Evolutionary conservation across 768 basidiomycete species (phyloP).

Genomic region (Phlebiopsis flavidoalba): DNA sequence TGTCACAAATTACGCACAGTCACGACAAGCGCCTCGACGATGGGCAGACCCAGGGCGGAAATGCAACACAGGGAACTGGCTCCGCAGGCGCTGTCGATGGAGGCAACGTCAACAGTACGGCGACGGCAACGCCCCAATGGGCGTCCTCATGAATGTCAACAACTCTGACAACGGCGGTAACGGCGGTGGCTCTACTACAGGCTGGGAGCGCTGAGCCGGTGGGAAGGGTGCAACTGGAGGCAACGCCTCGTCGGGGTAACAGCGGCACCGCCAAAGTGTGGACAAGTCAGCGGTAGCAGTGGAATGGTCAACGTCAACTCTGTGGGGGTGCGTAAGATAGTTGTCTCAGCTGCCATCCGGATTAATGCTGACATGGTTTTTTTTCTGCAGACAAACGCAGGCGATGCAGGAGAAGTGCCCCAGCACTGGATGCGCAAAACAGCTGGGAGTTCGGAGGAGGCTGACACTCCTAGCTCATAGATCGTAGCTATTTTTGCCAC

Average conservation of each 20-base stretch:
- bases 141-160: conserved; percentile 24
- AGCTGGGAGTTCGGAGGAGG: conserved; percentile 13
- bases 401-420: conserved; percentile 1
- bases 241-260: conserved; percentile 21
- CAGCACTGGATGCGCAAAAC: conserved; percentile 20
- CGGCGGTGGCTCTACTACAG: conserved; percentile 23
- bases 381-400: not conserved
- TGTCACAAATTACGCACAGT: not conserved
- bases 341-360: too few relatives aligned
- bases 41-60: conserved; percentile 21
- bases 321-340: too few relatives aligned
- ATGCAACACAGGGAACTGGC: conserved; percentile 20
- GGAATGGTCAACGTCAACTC: conserved; percentile 23
- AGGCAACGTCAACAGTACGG: conserved; percentile 15
- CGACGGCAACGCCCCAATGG: conserved; percentile 20
- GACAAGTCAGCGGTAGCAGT: conserved; percentile 17
- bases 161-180: conserved; percentile 27
- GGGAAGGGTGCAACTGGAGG: conserved; percentile 17
- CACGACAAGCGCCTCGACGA: conserved; percentile 17
- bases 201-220: conserved; percentile 21
- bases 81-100: conserved; percentile 20
- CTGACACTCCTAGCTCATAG: too few relatives aligned
- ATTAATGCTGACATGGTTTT: not conserved
- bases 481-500: too few relatives aligned
- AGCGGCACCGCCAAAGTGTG: conserved; percentile 26